Base-by-base conservation (phyloP, 2,329 filamentous ascomycete species). In the Grosmannia penicillata region DNA sequence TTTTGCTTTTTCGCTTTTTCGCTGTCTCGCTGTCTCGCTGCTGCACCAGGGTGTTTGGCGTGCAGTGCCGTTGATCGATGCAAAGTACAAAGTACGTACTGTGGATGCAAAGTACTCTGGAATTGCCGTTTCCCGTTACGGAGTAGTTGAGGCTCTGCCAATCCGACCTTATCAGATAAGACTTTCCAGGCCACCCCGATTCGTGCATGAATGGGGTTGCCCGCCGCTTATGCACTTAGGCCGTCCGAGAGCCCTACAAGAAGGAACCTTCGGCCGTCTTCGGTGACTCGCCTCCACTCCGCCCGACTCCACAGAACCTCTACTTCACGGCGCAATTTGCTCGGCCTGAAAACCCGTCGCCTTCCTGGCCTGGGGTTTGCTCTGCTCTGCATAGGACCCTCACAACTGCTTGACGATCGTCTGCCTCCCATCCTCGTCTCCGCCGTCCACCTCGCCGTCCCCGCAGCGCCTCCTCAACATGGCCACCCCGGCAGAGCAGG, bases 401-500 rank as follows among this genome's bases (percentile, higher is more conserved):
- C 30, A 18, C 17, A 18, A 6, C 14, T 32, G 27, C 6, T 6
- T 14, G 6, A 6, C 27, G 27, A 8, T 14, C 9, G 8, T 6
- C 14, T 19, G 18, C 11, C 19, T 13, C 25, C 10, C 25, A n/a
- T 36, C 30, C 21, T 27, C 28, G 35, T 17, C 17, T 21, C 28
- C 31, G 4, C 14, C 18, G 4, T 22, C 27, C 5, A 5, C 10
- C 4, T 18, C 25, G 27, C 24, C 17, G 27, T 23, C 28, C 17
- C 7, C 11, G 11, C 22, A 15, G 10, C 25, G 17, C 10, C 21
- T 13, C 11, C 33, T 13, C n/a, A 36, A 17, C 24, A 56, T 56
- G 54, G 41, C 54, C 18, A 50, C 51, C 8, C 43, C 49, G n/a
- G 47, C 61, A 51, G 77, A 82, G 56, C 75, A 82, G 58, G 89